These are phyloP conservation scores for Astragalus membranaceus DNA, from an alignment of 306 rosid genomes.

Conservation along the genomic window DNA sequence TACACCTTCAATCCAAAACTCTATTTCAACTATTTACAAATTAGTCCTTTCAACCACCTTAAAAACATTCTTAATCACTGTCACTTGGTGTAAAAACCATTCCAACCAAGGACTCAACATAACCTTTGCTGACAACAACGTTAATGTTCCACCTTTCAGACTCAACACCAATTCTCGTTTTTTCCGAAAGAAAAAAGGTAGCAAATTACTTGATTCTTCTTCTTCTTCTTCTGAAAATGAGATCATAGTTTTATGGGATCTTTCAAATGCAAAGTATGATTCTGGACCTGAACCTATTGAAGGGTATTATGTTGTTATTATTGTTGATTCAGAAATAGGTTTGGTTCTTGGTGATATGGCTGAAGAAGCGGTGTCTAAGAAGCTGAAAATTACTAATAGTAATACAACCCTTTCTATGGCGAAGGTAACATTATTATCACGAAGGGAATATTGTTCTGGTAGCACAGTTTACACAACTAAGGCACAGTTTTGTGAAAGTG, in stretches of 20 bases:
- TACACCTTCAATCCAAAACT: conserved; percentile 54
- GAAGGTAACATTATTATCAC: conserved; percentile 37
- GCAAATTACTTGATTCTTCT: conserved; percentile 47
- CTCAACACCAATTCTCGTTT: conserved; percentile 66
- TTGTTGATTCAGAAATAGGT: conserved; percentile 66
- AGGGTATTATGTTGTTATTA: conserved; percentile 45
- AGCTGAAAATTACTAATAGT: conserved; percentile 14
- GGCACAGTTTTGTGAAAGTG: conserved; percentile 67
- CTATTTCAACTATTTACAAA: conserved; percentile 58
- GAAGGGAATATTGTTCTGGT: conserved; percentile 67
- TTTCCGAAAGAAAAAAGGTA: conserved; percentile 71
- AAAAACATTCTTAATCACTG: conserved; percentile 38
- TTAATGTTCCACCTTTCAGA: conserved; percentile 34
- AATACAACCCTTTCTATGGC: not conserved
- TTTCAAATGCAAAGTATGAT: conserved; percentile 58
- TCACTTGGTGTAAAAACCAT: conserved; percentile 59
- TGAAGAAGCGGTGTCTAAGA: conserved; percentile 39
- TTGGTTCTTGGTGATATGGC: conserved; percentile 56
- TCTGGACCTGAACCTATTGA: conserved; percentile 68
- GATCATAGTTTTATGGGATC: conserved; percentile 71
- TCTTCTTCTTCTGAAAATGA: conserved; percentile 11
- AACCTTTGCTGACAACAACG: conserved; percentile 34
- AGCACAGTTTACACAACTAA: conserved; percentile 50
- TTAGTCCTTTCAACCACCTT: conserved; percentile 36
- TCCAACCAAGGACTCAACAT: conserved; percentile 60